phyloP scores from a whole-genome alignment of 805 yeast genomes.

The Ascoidea tarda region DNA sequence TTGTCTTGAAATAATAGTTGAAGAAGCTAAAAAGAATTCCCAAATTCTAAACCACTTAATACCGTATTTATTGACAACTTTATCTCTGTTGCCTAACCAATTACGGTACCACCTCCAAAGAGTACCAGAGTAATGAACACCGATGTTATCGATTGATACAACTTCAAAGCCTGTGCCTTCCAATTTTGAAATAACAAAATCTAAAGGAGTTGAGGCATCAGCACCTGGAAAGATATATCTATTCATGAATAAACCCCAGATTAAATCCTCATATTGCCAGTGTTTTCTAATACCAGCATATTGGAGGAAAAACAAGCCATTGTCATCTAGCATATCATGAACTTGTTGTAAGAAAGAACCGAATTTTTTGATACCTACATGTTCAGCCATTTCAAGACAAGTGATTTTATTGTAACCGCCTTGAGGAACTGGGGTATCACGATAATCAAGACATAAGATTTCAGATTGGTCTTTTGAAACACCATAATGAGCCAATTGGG shows the following conservation, averaged over 20 bases:
- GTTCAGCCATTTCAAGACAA: constrained; percentile 92
- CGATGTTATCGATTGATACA: constrained; percentile 73
- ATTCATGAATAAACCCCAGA: constrained; percentile 95
- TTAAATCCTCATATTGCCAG: constrained; percentile 90
- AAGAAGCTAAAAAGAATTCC: constrained; percentile 78
- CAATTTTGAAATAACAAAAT: constrained; percentile 61
- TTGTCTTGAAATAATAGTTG: constrained; percentile 80
- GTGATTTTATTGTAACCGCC: constrained; percentile 72
- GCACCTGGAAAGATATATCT: constrained; percentile 96
- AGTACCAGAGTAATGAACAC: constrained; percentile 86
- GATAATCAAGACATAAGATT: constrained; percentile 75
- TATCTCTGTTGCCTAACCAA: constrained; percentile 77
- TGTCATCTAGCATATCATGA: constrained; percentile 79
- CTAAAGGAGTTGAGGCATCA: constrained; percentile 88
- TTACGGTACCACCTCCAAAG: constrained; percentile 91
- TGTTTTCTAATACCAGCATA: constrained; percentile 82
- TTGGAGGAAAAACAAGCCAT: constrained; percentile 77
- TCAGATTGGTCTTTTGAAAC: constrained; percentile 54
- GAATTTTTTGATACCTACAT: constrained; percentile 84
- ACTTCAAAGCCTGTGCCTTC: constrained; percentile 83
- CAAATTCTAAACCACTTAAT: constrained; percentile 84
- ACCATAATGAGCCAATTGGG: constrained; percentile 53
- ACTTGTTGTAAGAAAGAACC: constrained; percentile 65
- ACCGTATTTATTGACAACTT: constrained; percentile 70
- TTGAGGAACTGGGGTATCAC: constrained; percentile 73